phyloP scores from a whole-genome alignment of 1,284 basidiomycete genomes.

The Ceratobasidium sp. region DNA sequence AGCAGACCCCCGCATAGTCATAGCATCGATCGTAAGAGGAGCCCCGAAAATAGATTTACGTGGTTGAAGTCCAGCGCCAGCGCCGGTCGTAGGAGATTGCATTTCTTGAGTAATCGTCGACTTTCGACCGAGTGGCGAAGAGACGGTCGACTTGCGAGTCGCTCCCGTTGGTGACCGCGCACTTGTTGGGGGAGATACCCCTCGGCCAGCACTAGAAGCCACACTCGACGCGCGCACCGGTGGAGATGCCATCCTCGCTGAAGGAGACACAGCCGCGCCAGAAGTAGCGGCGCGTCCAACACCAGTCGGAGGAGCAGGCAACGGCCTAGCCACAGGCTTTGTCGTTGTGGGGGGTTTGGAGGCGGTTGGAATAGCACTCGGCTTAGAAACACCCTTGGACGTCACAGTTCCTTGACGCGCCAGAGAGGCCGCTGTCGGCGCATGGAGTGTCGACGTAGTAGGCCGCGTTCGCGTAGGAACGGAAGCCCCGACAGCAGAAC shows the following conservation, averaged over 20 bases:
- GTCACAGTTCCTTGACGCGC: constrained; percentile 64
- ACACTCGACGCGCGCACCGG: constrained; percentile 33
- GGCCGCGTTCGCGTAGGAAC: constrained; percentile 6
- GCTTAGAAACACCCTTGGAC: background rate
- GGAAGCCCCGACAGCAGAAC: background rate
- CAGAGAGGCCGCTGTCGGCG: constrained; percentile 82
- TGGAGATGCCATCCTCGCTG: constrained; percentile 32
- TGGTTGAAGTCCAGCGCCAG: background rate
- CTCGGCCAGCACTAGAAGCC: constrained; percentile 1
- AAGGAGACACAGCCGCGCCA: background rate
- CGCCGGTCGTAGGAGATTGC: background rate
- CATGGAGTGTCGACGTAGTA: constrained; percentile 72
- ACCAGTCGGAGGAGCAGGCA: constrained; percentile 28
- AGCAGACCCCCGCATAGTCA: constrained; percentile 43
- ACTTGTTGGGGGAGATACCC: background rate
- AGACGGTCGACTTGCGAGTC: constrained; percentile 8
- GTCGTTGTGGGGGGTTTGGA: background rate
- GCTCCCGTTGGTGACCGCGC: background rate
- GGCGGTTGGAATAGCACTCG: background rate
- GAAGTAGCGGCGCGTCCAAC: constrained; percentile 39
- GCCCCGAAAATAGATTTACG: constrained; percentile 26
- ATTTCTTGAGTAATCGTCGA: constrained; percentile 11
- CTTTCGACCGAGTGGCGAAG: constrained; percentile 3
- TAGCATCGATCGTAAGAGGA: constrained; percentile 32
- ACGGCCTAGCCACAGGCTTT: background rate